phyloP scores from a whole-genome alignment of 768 basidiomycete species.

The Mycena galopus region DNA sequence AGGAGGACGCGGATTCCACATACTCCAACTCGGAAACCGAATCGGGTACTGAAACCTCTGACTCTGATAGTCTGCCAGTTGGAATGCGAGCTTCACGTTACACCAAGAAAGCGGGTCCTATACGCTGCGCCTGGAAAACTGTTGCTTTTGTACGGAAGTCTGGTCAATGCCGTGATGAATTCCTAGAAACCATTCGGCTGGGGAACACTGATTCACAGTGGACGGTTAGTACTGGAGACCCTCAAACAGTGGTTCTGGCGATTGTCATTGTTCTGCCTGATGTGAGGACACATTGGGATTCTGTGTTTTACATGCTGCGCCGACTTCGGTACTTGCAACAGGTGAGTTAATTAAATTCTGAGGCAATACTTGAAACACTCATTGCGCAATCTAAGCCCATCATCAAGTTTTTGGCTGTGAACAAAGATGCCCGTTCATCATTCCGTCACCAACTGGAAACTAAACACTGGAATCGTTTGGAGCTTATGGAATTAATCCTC shows the following conservation, averaged over 20 bases:
- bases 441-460: conserved; percentile 17
- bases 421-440: conserved; percentile 29
- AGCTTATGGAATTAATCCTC: conserved; percentile 36
- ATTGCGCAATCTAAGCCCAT: conserved; percentile 2
- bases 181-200: conserved; percentile 24
- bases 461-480: conserved; percentile 33
- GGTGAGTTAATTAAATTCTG: conserved; percentile 1
- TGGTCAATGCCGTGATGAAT: too few species aligned
- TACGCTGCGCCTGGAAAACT: conserved; percentile 18
- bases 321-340: conserved; percentile 29
- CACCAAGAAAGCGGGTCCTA: conserved; percentile 11
- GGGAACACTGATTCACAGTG: conserved; percentile 23
- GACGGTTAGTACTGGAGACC: not conserved
- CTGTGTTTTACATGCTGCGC: conserved; percentile 35
- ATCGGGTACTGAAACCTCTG: not conserved
- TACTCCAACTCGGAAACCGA: not conserved
- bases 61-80: not conserved
- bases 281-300: too few species aligned
- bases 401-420: conserved; percentile 22
- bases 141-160: conserved; percentile 35
- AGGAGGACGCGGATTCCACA: not conserved
- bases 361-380: not conserved
- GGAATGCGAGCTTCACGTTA: not conserved
- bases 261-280: too few species aligned
- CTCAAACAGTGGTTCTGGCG: conserved; percentile 15